Evolutionary conservation across 2,329 filamentous ascomycete species (phyloP).

Genomic region (Arachnopeziza araneosa): DNA sequence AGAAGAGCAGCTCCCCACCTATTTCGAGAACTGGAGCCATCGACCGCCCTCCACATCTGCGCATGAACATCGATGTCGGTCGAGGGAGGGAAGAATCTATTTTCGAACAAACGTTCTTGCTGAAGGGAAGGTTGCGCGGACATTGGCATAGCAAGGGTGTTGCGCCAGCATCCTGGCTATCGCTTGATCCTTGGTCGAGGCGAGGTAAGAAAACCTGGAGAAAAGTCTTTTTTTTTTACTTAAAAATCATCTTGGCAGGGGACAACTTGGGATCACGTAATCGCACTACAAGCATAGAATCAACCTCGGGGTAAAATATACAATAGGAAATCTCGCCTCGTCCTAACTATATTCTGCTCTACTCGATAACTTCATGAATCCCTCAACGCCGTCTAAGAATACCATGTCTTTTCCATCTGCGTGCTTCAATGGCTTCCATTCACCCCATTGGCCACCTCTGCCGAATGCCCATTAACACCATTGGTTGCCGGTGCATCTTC

Average conservation of each 20-base stretch:
- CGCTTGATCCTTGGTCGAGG: too few relatives aligned
- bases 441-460: slow-evolving; percentile 5
- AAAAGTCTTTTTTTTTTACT: too few relatives aligned
- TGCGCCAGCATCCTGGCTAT: too few relatives aligned
- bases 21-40: too few relatives aligned
- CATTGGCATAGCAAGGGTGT: background rate
- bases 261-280: background rate
- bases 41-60: too few relatives aligned
- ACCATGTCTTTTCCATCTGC: background rate
- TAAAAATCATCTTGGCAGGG: background rate
- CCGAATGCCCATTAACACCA: slow-evolving; percentile 20
- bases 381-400: slow-evolving; percentile 10
- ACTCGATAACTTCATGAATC: slow-evolving; percentile 3
- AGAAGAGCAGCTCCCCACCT: too few relatives aligned
- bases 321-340: background rate
- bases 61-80: background rate
- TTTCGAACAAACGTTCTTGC: background rate
- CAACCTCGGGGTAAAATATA: background rate
- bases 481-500: slow-evolving; percentile 26
- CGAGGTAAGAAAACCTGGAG: background rate
- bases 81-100: background rate
- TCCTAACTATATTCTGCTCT: background rate
- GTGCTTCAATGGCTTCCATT: slow-evolving; percentile 15
- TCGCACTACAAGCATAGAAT: background rate
- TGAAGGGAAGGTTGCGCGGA: background rate